Conservation (phyloP, 1,284 basidiomycete species). For the Naganishia liquefaciens region DNA sequence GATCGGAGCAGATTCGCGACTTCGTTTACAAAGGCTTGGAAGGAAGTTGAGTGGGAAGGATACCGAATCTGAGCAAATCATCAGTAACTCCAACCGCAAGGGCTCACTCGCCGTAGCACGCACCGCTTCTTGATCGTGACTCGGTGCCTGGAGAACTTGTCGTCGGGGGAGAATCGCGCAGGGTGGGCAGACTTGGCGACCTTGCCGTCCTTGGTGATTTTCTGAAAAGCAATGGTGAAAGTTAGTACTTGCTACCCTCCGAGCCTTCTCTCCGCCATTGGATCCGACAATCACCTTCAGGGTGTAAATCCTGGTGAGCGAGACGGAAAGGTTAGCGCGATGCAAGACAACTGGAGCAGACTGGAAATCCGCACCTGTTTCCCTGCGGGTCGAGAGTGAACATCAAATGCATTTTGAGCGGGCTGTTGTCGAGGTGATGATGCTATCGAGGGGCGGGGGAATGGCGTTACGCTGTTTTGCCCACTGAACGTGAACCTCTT, state of each 20-base stretch:
- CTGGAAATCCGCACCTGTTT: slow-evolving; percentile 53
- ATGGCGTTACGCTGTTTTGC: neutral
- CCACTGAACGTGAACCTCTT: neutral
- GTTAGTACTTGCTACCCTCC: slow-evolving; percentile 29
- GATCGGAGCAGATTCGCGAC: neutral
- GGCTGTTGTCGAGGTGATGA: neutral
- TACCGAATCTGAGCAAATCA: slow-evolving; percentile 60
- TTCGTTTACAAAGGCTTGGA: slow-evolving; percentile 72
- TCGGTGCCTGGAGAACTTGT: slow-evolving; percentile 94
- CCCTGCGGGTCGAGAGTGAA: slow-evolving; percentile 79
- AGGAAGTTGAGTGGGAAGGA: slow-evolving; percentile 86
- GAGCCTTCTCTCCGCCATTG: neutral
- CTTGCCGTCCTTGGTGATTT: slow-evolving; percentile 74
- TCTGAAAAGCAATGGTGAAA: slow-evolving; percentile 59
- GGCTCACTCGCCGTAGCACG: slow-evolving; percentile 26
- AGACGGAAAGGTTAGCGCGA: neutral
- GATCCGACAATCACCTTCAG: slow-evolving; percentile 69
- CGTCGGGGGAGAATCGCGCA: slow-evolving; percentile 93
- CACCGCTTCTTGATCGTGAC: slow-evolving; percentile 92
- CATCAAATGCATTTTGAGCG: slow-evolving; percentile 82
- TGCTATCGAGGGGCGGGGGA: neutral
- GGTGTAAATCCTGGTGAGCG: slow-evolving; percentile 64
- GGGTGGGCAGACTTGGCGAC: slow-evolving; percentile 92
- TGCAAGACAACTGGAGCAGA: neutral
- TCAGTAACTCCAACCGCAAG: neutral